Evolutionary conservation across 2,329 filamentous ascomycete species (phyloP), one percentile per base, ranked within the genome.

Genomic region (Arthrobotrys conoides): DNA sequence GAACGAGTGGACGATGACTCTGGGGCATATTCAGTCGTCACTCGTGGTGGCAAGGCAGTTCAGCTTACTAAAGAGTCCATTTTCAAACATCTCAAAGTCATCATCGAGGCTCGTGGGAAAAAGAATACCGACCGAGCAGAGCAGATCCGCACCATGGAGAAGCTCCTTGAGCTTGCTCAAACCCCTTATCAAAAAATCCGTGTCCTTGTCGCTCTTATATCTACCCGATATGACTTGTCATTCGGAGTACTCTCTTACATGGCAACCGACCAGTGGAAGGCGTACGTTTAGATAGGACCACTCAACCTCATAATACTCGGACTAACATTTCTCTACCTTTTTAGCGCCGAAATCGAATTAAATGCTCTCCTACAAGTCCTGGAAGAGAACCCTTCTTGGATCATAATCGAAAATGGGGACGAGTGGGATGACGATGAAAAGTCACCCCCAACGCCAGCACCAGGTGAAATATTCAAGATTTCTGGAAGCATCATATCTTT

Each of bases 401-500:
- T 98, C 65, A 93, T 99, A 59, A 88, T 96, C 24, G 96, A 99
- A 86, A 91, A 90, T 81, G 96, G 93, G 22, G 96, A 99, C 84
- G 96, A 99, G 86, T 98, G 96, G 96, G 96, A 99, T 82, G 96
- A 99, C 83, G 96, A 99, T 82, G 96, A 99, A 83, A 98, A 97
- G 88, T 89, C 91, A 48, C 96, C 96, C 14, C 88, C 88, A 36
- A 87, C 95, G 81, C 89, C 89, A 72, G 85, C 88, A 22, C 93
- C 90, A 80, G 91, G 97, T 85, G 92, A 90, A 84, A 89, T 95
- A 84, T 92, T 97, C 88, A 94, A 92, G 87, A 90, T 99, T 73
- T 93, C 96, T 20, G 96, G 96, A 83, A 97, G 93, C 87, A 88
- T 98, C 79, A 93, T 97, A 55, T 98, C 96, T 0, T 96, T 95